Conservation (phyloP, 345 rosid species). For the Dipteronia dyeriana region DNA sequence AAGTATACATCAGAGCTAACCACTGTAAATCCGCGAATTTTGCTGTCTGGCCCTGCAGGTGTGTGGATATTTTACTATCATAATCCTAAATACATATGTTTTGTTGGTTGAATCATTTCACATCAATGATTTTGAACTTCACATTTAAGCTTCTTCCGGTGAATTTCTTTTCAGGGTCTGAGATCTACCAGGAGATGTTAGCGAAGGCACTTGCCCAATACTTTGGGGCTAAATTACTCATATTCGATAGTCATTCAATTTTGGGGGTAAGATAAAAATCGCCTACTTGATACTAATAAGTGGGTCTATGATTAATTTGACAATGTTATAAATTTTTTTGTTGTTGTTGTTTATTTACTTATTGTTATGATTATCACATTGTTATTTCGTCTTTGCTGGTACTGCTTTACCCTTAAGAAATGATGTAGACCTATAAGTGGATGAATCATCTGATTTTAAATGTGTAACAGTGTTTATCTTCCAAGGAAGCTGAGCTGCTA, state of each 20-base stretch:
- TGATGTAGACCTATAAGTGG: constrained; percentile 16
- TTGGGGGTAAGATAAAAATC: constrained; percentile 69
- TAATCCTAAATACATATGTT: neutral
- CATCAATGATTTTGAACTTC: constrained; percentile 15
- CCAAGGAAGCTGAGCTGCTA: constrained; percentile 73
- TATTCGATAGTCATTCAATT: constrained; percentile 77
- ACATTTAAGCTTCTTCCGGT: constrained; percentile 7
- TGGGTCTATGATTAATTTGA: neutral
- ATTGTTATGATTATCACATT: constrained; percentile 1
- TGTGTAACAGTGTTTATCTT: constrained; percentile 67
- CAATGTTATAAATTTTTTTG: neutral
- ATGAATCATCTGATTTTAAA: constrained; percentile 26
- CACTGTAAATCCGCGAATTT: constrained; percentile 76
- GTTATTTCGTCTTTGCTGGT: constrained; percentile 6
- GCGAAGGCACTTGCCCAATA: constrained; percentile 81
- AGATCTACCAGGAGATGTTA: constrained; percentile 90
- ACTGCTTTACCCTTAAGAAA: constrained; percentile 8
- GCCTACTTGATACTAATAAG: constrained; percentile 13
- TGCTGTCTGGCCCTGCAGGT: constrained; percentile 98
- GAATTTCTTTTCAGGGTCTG: constrained; percentile 64
- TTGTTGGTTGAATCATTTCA: neutral
- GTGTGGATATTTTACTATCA: constrained; percentile 17
- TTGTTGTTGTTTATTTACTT: constrained; percentile 12
- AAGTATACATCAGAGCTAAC: constrained; percentile 72
- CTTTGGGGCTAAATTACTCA: constrained; percentile 78